Evolutionary conservation across 495 filamentous ascomycete species (phyloP), one percentile per base, ranked within the genome.

Genomic region (Echria macrotheca): DNA sequence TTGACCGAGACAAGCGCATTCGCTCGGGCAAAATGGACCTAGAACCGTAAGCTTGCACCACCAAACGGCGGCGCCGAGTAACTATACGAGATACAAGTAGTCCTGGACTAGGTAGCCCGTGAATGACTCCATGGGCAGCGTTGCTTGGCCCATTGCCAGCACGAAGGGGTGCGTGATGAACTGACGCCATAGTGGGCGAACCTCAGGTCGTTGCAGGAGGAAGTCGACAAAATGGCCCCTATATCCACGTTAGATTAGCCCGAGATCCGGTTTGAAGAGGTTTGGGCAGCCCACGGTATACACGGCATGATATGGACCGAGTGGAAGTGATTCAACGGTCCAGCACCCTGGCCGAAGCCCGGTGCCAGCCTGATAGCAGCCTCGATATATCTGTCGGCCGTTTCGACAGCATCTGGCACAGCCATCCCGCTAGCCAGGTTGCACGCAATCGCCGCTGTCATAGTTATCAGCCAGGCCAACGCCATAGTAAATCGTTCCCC

Each of bases 241-340:
- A 39, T 7, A 22, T 45, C 17, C 53, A 45, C 12, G 46, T 59
- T 19, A 64, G n/a, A n/a, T n/a, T n/a, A n/a, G n/a, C n/a, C n/a
- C n/a, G n/a, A n/a, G n/a, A n/a, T n/a, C n/a, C n/a, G n/a, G n/a
- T n/a, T n/a, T n/a, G n/a, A n/a, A n/a, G n/a, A n/a, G n/a, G n/a
- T n/a, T n/a, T n/a, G n/a, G n/a, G 36, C 15, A 42, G 19, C 61
- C 22, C 69, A 96, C 89, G 84, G 86, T 9, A 85, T 67, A 69
- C 95, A 95, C 1, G 90, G 89, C 49, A 95, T 67, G 1, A 73
- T 78, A 50, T 88, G 83, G 2, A 81, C 72, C 3, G 89, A 94
- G 63, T 97, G 91, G 56, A 96, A 94, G 66, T 96, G 91, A 56
- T 96, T 95, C 52, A 98, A 82, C 1, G 93, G 91, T 0, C 91